phyloP scores from a whole-genome alignment of 768 basidiomycete genomes.

The Hirschioporus abietinus region DNA sequence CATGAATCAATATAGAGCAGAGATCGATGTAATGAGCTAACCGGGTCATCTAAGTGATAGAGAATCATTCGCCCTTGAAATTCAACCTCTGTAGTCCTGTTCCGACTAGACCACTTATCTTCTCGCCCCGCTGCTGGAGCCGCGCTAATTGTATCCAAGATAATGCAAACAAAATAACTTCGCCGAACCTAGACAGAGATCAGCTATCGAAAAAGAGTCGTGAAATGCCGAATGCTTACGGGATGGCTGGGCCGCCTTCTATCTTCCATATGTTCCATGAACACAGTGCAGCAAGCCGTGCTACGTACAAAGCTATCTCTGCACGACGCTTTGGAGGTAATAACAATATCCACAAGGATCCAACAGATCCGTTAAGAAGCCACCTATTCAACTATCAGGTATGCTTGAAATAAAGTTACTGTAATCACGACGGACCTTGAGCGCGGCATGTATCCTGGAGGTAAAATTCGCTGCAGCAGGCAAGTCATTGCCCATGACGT shows the following conservation, averaged over 20 bases:
- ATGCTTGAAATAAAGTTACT: not conserved
- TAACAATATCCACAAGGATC: constrained; percentile 1
- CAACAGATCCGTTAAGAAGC: not conserved
- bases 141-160: not conserved
- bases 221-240: not conserved
- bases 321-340: constrained; percentile 1
- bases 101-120: constrained; percentile 1
- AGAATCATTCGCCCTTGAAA: not conserved
- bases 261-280: not conserved
- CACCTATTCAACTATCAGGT: not conserved
- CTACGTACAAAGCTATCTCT: constrained; percentile 1
- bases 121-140: not conserved
- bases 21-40: not conserved
- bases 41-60: not conserved
- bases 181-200: not conserved
- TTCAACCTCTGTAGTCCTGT: not conserved
- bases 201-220: not conserved
- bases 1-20: not conserved
- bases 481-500: constrained; percentile 2
- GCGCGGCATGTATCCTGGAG: not conserved
- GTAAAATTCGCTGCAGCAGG: constrained; percentile 2
- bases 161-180: not conserved
- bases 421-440: not conserved
- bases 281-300: constrained; percentile 2
- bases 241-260: not conserved